These are phyloP conservation scores for Porphyra umbilicalis DNA, from an alignment of 31 red algal genomes.

Conservation along the genomic window DNA sequence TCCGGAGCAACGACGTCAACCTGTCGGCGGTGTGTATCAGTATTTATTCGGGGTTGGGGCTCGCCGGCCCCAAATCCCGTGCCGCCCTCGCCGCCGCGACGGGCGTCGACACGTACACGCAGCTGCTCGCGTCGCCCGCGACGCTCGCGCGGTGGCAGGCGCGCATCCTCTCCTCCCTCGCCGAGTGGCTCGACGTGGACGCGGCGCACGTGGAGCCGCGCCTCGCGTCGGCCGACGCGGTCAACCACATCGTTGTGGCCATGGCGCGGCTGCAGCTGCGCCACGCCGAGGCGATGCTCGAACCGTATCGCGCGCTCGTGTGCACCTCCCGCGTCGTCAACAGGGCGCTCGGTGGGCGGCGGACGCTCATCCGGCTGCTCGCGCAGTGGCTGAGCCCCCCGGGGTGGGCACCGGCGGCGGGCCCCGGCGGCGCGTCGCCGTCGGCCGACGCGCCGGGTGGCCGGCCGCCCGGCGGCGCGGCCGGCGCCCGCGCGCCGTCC, in stretches of 20 bases:
- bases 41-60: slow-evolving; percentile 74
- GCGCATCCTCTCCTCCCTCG: slow-evolving; percentile 52
- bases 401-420: background rate
- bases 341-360: slow-evolving; percentile 28
- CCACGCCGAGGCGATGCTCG: slow-evolving; percentile 42
- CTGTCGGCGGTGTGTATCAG: slow-evolving; percentile 55
- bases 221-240: slow-evolving; percentile 21
- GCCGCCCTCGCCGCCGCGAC: slow-evolving; percentile 43
- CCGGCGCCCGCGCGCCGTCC: background rate
- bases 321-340: slow-evolving; percentile 38
- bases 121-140: slow-evolving; percentile 50
- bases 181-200: slow-evolving; percentile 63
- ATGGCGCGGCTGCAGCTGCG: slow-evolving; percentile 26
- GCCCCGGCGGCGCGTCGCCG: background rate
- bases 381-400: slow-evolving; percentile 36
- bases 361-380: slow-evolving; percentile 26
- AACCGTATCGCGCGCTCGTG: slow-evolving; percentile 62
- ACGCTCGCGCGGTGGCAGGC: slow-evolving; percentile 70
- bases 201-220: slow-evolving; percentile 33
- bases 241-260: slow-evolving; percentile 15
- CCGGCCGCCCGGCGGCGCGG: too few species aligned
- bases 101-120: slow-evolving; percentile 67
- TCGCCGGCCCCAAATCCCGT: slow-evolving; percentile 27
- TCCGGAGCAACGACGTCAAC: slow-evolving; percentile 57
- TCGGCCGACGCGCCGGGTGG: background rate